A percentile compares a stretch with the other conserved stretches of the same genome.
phyloP scores from a whole-genome alignment of 169 alveolate genomes.

The Eimeria necatrix region DNA sequence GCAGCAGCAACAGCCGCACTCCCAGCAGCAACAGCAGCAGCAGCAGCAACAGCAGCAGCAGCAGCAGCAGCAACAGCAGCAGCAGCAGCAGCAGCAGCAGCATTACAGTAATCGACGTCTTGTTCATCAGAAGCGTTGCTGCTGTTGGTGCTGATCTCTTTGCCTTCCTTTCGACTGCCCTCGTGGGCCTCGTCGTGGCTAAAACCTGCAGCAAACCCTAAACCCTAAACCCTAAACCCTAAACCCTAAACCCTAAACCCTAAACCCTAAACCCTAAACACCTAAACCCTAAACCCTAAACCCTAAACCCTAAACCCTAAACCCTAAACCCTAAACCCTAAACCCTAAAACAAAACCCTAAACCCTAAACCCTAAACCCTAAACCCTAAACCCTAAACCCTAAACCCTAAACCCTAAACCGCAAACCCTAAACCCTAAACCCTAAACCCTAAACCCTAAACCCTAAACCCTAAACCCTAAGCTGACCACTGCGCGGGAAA shows the following conservation, averaged over 20 bases:
- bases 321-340: constrained; percentile 24
- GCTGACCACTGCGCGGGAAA: no score
- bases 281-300: constrained; percentile 6
- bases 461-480: constrained; percentile 3
- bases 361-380: constrained; percentile 11
- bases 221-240: not conserved
- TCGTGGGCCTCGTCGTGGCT: not conserved
- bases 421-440: constrained; percentile 5
- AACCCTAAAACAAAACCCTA: not conserved
- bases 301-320: not conserved
- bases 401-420: constrained; percentile 28
- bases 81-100: constrained; percentile 10
- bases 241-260: constrained; percentile 34
- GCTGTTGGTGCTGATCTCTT: constrained; percentile 3
- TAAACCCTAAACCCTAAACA: constrained; percentile 17
- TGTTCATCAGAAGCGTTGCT: not conserved
- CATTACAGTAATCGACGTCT: not conserved
- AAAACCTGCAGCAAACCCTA: not conserved
- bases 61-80: not conserved
- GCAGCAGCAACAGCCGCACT: not conserved
- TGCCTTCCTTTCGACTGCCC: not conserved
- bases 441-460: not conserved
- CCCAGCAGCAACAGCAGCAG: not conserved
- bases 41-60: not conserved
- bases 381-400: not conserved